phyloP scores from a whole-genome alignment of 345 rosid species.

The Excoecaria cochinchinensis region DNA sequence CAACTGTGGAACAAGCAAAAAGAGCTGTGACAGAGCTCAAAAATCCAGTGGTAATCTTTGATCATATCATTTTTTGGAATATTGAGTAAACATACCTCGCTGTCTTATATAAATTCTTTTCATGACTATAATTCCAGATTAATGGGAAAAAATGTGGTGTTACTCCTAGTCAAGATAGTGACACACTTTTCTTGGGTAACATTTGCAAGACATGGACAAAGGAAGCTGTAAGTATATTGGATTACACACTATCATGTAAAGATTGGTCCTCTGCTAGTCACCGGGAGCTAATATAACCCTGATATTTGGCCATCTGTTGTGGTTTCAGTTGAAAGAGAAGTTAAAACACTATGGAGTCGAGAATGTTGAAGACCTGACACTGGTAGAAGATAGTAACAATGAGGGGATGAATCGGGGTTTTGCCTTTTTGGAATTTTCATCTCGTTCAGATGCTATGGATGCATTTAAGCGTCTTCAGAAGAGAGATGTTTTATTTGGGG shows the following conservation, averaged over 20 bases:
- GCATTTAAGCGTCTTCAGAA: slow-evolving; percentile 88
- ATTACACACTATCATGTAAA: slow-evolving; percentile 14
- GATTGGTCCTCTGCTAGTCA: slow-evolving; percentile 16
- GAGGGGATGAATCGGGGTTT: slow-evolving; percentile 93
- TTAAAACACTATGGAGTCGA: slow-evolving; percentile 93
- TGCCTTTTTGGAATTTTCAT: slow-evolving; percentile 91
- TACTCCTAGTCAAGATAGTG: slow-evolving; percentile 92
- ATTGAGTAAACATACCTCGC: slow-evolving; percentile 31
- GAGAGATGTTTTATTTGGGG: slow-evolving; percentile 90
- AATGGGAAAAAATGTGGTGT: slow-evolving; percentile 98
- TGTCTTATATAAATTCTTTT: slow-evolving; percentile 27
- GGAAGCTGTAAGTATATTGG: slow-evolving; percentile 82
- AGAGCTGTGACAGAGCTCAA: slow-evolving; percentile 76
- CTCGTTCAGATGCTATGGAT: slow-evolving; percentile 93
- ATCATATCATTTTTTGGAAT: slow-evolving; percentile 33
- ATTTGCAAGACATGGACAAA: slow-evolving; percentile 93
- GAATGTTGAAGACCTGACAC: slow-evolving; percentile 77
- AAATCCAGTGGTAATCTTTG: slow-evolving; percentile 79
- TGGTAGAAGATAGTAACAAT: slow-evolving; percentile 89
- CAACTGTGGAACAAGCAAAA: slow-evolving; percentile 87
- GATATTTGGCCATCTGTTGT: slow-evolving; percentile 34
- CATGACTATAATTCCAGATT: slow-evolving; percentile 67
- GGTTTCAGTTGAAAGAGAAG: slow-evolving; percentile 87
- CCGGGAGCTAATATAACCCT: slow-evolving; percentile 14
- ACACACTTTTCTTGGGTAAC: slow-evolving; percentile 92